These are phyloP conservation scores for Dioscorea cayenensis DNA, from an alignment of 116 monocot species.

Conservation along the genomic window DNA sequence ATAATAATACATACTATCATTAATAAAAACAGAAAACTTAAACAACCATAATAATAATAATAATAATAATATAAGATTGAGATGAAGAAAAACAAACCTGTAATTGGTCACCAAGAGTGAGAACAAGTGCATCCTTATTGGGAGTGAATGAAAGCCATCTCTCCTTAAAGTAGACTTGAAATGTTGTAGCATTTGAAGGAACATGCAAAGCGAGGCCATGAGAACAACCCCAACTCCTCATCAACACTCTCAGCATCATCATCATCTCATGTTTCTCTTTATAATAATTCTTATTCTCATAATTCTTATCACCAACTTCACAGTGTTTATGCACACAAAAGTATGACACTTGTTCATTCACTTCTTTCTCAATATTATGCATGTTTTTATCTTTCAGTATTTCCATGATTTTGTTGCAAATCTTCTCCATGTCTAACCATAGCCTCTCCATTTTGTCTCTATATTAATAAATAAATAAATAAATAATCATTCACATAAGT, in stretches of 20 bases:
- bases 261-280: not conserved
- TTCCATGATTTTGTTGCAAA: constrained; percentile 16
- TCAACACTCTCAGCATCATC: constrained; percentile 1
- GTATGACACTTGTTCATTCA: not conserved
- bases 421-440: constrained; percentile 13
- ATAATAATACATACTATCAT: too few species aligned
- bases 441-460: constrained; percentile 19
- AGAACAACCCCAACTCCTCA: constrained; percentile 10
- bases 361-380: not conserved
- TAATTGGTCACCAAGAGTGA: constrained; percentile 30
- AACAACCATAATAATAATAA: too few species aligned
- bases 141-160: constrained; percentile 10
- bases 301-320: not conserved
- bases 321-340: constrained; percentile 18
- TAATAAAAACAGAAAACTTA: too few species aligned
- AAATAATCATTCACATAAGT: too few species aligned
- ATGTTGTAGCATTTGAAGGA: constrained; percentile 3
- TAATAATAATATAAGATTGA: too few species aligned
- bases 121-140: constrained; percentile 12
- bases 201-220: constrained; percentile 22
- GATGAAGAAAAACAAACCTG: constrained; percentile 12
- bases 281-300: not conserved
- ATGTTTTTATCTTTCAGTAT: not conserved
- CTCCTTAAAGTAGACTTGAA: constrained; percentile 23
- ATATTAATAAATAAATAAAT: not conserved